These are phyloP conservation scores for Coprinellus aureogranulatus DNA, from an alignment of 768 basidiomycete species.

Conservation along the genomic window DNA sequence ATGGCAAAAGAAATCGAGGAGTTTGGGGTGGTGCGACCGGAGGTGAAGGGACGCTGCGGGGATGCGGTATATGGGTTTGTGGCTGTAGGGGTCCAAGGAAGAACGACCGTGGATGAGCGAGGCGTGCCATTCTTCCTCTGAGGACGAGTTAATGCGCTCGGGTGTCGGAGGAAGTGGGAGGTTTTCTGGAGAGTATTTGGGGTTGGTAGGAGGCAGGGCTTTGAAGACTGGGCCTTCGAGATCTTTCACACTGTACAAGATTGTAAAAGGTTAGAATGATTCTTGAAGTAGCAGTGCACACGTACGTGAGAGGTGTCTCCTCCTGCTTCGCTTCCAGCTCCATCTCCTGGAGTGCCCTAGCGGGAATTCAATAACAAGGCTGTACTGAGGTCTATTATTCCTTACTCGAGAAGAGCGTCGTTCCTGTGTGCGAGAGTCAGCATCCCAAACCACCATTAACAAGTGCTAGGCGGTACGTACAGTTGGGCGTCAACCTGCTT, in stretches of 20 bases:
- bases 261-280: background rate
- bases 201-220: background rate
- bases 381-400: background rate
- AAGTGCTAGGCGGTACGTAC: background rate
- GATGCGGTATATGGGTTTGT: slow-evolving; percentile 61
- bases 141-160: slow-evolving; percentile 19
- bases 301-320: background rate
- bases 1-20: slow-evolving; percentile 77
- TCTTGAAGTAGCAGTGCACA: background rate
- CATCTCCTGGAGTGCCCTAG: slow-evolving; percentile 5
- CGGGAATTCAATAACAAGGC: background rate
- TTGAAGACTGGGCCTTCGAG: slow-evolving; percentile 1
- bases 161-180: slow-evolving; percentile 19
- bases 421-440: background rate
- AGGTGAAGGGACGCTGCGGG: slow-evolving; percentile 84
- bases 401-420: slow-evolving; percentile 5
- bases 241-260: background rate
- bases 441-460: background rate
- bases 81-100: slow-evolving; percentile 50
- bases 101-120: slow-evolving; percentile 63
- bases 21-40: slow-evolving; percentile 65
- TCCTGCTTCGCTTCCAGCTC: background rate
- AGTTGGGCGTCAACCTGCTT: background rate
- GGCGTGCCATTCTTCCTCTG: slow-evolving; percentile 50
- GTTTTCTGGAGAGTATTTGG: slow-evolving; percentile 20